Conservation (phyloP, 805 yeast genomes). For the Starmerella asiatica region DNA sequence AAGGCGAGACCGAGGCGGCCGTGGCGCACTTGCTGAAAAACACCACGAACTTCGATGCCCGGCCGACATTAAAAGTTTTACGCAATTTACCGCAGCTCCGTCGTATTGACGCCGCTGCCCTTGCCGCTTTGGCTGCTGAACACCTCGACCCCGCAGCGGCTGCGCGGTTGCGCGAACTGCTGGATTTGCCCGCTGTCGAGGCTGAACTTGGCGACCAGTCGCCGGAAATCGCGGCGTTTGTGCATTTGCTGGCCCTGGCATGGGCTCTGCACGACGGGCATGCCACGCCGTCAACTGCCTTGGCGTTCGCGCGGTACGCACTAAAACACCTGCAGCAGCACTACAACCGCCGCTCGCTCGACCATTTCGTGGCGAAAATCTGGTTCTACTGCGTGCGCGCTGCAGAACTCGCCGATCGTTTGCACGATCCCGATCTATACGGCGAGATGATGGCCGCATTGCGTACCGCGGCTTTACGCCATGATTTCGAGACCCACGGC, state of each 20-base stretch:
- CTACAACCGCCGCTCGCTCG: slow-evolving; percentile 71
- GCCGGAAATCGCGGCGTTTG: slow-evolving; percentile 70
- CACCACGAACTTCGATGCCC: slow-evolving; percentile 62
- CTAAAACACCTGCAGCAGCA: slow-evolving; percentile 32
- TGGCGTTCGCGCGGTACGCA: slow-evolving; percentile 28
- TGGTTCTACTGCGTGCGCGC: slow-evolving; percentile 86
- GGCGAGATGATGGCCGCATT: slow-evolving; percentile 58
- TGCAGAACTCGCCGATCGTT: slow-evolving; percentile 43
- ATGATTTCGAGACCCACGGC: slow-evolving; percentile 85
- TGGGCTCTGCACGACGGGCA: slow-evolving; percentile 46
- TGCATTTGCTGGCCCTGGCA: slow-evolving; percentile 67
- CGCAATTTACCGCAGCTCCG: slow-evolving; percentile 71
- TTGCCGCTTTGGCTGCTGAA: slow-evolving; percentile 41
- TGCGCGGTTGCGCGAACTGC: slow-evolving; percentile 30
- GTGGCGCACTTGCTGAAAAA: slow-evolving; percentile 44
- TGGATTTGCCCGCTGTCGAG: slow-evolving; percentile 19
- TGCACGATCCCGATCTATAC: slow-evolving; percentile 39
- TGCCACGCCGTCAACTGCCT: slow-evolving; percentile 37
- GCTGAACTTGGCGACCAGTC: slow-evolving; percentile 19
- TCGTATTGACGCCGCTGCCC: slow-evolving; percentile 42
- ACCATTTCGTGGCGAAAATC: slow-evolving; percentile 71
- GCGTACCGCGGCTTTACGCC: slow-evolving; percentile 81
- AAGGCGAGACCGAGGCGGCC: slow-evolving; percentile 15
- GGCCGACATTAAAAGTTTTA: slow-evolving; percentile 73
- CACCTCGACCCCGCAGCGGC: slow-evolving; percentile 36